A percentile compares a stretch with the other conserved stretches of the same genome.
phyloP scores from a whole-genome alignment of 192 early-diverging fungal genomes.

The Coemansia sp. region DNA sequence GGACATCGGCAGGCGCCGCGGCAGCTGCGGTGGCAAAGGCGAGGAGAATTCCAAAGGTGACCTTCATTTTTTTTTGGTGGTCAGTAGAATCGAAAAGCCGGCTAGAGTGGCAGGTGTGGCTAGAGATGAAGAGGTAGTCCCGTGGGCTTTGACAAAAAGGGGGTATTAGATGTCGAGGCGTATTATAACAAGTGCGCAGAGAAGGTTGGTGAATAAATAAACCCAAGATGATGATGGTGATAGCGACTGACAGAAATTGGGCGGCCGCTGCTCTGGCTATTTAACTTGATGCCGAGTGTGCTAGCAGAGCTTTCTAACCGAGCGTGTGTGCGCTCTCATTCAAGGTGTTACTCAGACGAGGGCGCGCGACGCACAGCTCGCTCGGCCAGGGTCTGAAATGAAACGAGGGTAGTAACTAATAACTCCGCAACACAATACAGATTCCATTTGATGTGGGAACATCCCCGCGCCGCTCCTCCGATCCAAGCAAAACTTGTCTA shows the following conservation, averaged over 20 bases:
- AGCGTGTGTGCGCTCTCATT: constrained; percentile 1
- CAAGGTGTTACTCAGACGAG: constrained; percentile 35
- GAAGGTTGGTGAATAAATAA: neutral
- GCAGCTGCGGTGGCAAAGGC: constrained; percentile 34
- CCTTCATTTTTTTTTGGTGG: constrained; percentile 40
- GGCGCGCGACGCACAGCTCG: neutral
- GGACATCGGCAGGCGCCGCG: constrained; percentile 41
- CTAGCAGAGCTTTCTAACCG: neutral
- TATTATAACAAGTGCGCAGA: constrained; percentile 18
- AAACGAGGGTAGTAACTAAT: constrained; percentile 22
- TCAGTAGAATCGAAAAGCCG: constrained; percentile 9
- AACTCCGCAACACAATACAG: constrained; percentile 1
- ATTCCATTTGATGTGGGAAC: neutral
- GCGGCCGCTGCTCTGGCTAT: constrained; percentile 2
- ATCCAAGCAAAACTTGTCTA: constrained; percentile 2
- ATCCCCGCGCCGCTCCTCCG: neutral
- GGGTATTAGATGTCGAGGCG: constrained; percentile 5
- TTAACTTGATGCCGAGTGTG: neutral
- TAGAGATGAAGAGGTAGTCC: neutral
- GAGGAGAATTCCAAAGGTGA: constrained; percentile 41
- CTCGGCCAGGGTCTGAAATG: neutral
- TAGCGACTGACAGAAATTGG: neutral
- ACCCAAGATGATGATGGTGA: constrained; percentile 10
- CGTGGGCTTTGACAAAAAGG: neutral
- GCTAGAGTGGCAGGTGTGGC: neutral